Conservation (phyloP, 108 stramenopile genomes). For the Fragilaria crotonensis region DNA sequence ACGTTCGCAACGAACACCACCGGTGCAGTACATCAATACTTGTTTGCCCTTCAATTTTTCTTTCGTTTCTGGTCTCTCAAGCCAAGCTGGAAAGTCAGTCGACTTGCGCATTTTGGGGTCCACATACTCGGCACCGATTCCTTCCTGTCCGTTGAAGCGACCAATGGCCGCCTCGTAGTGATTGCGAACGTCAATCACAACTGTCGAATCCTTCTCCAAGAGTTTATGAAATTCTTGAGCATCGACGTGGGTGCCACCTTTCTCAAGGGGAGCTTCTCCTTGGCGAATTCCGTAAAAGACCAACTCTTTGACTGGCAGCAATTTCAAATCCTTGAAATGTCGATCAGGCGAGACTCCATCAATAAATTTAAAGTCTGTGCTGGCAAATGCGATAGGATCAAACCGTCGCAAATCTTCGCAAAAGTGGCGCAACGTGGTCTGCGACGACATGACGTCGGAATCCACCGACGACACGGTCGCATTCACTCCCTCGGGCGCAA, state of each 20-base stretch:
- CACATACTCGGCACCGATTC: slow-evolving; percentile 38
- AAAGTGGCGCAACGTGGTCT: slow-evolving; percentile 43
- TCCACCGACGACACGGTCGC: slow-evolving; percentile 72
- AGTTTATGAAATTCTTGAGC: slow-evolving; percentile 78
- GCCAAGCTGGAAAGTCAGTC: slow-evolving; percentile 84
- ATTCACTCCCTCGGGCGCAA: slow-evolving; percentile 84
- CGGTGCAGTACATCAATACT: slow-evolving; percentile 82
- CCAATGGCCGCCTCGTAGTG: slow-evolving; percentile 85
- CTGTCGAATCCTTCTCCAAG: slow-evolving; percentile 58
- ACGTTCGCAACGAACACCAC: slow-evolving; percentile 84
- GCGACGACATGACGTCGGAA: slow-evolving; percentile 1
- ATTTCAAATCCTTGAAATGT: slow-evolving; percentile 67
- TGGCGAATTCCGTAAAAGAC: slow-evolving; percentile 85
- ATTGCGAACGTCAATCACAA: slow-evolving; percentile 87
- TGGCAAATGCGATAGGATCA: slow-evolving; percentile 49
- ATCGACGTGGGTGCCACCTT: slow-evolving; percentile 72
- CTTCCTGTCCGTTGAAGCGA: slow-evolving; percentile 61
- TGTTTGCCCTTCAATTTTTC: slow-evolving; percentile 79
- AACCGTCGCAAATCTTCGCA: slow-evolving; percentile 46
- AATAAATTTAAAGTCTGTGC: slow-evolving; percentile 83
- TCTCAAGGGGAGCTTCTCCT: slow-evolving; percentile 49
- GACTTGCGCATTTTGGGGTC: slow-evolving; percentile 88
- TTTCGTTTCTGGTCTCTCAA: slow-evolving; percentile 67
- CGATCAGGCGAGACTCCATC: slow-evolving; percentile 60
- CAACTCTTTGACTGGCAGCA: slow-evolving; percentile 67